Evolutionary conservation across 176 grass and related monocot genomes (phyloP), one percentile per base, ranked within the genome.

Genomic region (Oryza glaberrima): DNA sequence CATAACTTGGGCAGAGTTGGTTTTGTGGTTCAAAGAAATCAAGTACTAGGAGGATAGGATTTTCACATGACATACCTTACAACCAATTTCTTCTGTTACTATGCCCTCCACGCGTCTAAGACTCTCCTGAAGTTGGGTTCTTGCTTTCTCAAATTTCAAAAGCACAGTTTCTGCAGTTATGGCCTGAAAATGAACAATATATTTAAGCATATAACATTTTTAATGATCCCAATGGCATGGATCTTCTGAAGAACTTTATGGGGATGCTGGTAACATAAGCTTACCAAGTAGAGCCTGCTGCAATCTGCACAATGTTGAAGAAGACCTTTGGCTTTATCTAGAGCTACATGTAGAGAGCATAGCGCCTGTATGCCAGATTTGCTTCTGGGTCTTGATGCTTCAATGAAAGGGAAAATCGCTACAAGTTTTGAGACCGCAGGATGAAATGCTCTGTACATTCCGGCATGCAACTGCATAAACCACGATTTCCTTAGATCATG

Each of bases 381-480:
- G 86, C 93, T 96, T 92, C 96, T 99, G 28, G 96, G 96, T 67
- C 93, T 91, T 69, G 93, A 89, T 40, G 96, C 96, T 88, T 99
- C 96, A 78, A 99, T 94, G 38, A 90, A 90, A 43, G 96, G 90
- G 75, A 99, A 99, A 77, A 99, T 91, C 12, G 80, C 88, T 86
- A 93, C 30, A 25, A 99, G 90, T 79, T 91, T 99, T 48, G 85
- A 91, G 66, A 99, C 93, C 47, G 86, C 86, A 7, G 89, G 86
- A 72, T 90, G 84, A 58, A 99, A 88, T 63, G 84, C 67, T 86
- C 85, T 89, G 63, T 88, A 96, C 72, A 99, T 90, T 84, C 88
- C 91, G 43, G 88, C 88, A 6, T 99, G 96, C 70, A 99, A 90
- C 96, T 99, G 85, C 67, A 88, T 69, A 52, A 72, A 80, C 5